Percentiles rank a stretch among this genome's conserved stretches.
These are phyloP conservation scores for Picocystis salinarum DNA, from an alignment of 139 green algal species.

Conservation along the genomic window DNA sequence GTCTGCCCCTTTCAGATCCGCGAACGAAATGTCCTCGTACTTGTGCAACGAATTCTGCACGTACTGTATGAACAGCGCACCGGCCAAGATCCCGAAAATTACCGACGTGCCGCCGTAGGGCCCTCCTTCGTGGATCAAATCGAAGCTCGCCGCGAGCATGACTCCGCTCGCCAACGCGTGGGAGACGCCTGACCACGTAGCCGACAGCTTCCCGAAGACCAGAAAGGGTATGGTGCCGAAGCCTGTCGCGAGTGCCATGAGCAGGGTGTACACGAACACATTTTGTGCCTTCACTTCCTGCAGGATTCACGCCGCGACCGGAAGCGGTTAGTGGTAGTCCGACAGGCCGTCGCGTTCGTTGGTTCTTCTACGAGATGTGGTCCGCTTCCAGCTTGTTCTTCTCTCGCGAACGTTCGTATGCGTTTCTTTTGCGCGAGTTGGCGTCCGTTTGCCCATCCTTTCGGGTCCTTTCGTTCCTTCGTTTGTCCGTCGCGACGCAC, in stretches of 20 bases:
- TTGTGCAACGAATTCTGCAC: conserved; percentile 31
- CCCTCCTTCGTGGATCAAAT: conserved; percentile 73
- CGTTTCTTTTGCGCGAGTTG: too few species aligned
- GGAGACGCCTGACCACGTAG: conserved; percentile 39
- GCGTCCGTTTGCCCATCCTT: too few species aligned
- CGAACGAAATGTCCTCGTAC: conserved; percentile 48
- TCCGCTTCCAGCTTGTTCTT: too few species aligned
- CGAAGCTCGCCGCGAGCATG: conserved; percentile 90
- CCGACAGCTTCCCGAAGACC: conserved; percentile 28
- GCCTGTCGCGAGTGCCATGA: background rate
- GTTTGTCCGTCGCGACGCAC: too few species aligned
- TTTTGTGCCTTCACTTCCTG: too few species aligned
- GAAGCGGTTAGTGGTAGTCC: too few species aligned
- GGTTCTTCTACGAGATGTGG: too few species aligned
- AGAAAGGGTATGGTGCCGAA: conserved; percentile 59
- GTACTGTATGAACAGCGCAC: conserved; percentile 49
- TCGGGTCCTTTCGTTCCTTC: too few species aligned
- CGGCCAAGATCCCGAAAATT: conserved; percentile 46
- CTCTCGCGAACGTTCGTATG: too few species aligned
- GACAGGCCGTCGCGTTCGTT: too few species aligned
- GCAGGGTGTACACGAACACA: too few species aligned
- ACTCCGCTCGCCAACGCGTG: conserved; percentile 86
- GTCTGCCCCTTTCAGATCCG: conserved; percentile 47
- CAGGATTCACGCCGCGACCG: too few species aligned
- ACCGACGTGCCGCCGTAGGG: conserved; percentile 31